Evolutionary conservation across 495 filamentous ascomycete genomes (phyloP), one percentile per base, ranked within the genome.

Genomic region (Mytilinidion resinicola): DNA sequence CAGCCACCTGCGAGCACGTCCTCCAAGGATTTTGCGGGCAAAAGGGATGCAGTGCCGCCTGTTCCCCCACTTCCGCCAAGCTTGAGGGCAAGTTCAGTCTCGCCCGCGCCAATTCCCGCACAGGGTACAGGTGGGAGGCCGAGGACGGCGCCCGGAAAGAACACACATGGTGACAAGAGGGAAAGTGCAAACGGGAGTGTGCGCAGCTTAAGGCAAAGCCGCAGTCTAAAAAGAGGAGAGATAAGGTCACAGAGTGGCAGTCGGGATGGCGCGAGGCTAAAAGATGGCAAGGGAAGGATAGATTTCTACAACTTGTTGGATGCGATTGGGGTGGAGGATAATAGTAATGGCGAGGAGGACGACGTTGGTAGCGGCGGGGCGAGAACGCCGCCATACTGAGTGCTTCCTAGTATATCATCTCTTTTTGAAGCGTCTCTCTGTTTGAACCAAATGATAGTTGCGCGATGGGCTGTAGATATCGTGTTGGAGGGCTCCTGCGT

Each of bases 231-330:
- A 56, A 14, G 56, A 37, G 36, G 56, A 53, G 33, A 38, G 51
- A 37, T 50, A 55, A 50, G 59, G 47, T 25, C 17, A 19, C 8
- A 14, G 47, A 21, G 25, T 39, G 11, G 47, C 19, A 20, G 53
- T 51, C 21, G 48, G 35, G 10, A 50, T 25, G 36, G 4, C 38
- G 20, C 9, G 56, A 17, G 51, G 36, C 21, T 19, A 51, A 51
- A 14, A 15, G 50, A 11, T 42, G 17, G 17, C 21, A 57, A 48
- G 17, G 35, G 52, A 14, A 60, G 21, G 53, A 59, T 54, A 34
- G 64, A 67, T 56, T 67, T 67, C 51, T 55, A 49, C 19, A 60
- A 60, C 9, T 63, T 67, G 43, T 49, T 67, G 55, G 56, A 60
- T 57, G 58, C 59, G 33, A 67, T 67, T 61, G 64, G 52, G 30